Evolutionary conservation across 1,284 basidiomycete genomes (phyloP).

Genomic region (Psilocybe mexicana): DNA sequence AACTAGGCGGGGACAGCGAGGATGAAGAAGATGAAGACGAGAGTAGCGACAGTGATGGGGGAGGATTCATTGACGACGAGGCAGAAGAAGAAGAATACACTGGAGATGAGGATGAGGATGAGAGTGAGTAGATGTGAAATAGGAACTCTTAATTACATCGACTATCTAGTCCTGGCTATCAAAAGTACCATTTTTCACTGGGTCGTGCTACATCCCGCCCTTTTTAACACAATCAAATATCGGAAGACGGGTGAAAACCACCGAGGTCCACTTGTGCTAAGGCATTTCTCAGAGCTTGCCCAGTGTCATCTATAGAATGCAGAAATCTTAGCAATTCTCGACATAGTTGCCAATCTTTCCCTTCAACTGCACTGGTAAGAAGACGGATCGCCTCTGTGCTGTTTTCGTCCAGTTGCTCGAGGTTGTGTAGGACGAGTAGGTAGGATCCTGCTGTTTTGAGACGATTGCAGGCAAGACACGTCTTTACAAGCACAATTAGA

Average conservation of each 20-base stretch:
- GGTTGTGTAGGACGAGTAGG: slow-evolving; percentile 89
- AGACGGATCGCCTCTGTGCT: slow-evolving; percentile 79
- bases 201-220: neutral
- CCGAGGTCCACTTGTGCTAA: slow-evolving; percentile 44
- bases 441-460: slow-evolving; percentile 93
- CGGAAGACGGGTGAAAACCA: neutral
- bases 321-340: slow-evolving; percentile 91
- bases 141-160: neutral
- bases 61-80: slow-evolving; percentile 72
- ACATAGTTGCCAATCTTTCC: slow-evolving; percentile 80
- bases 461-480: slow-evolving; percentile 73
- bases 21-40: slow-evolving; percentile 52
- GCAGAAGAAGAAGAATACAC: slow-evolving; percentile 72
- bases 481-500: slow-evolving; percentile 39
- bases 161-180: neutral
- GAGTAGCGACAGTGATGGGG: slow-evolving; percentile 49
- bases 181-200: neutral
- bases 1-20: slow-evolving; percentile 59
- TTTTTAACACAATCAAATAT: neutral
- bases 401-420: slow-evolving; percentile 86
- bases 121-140: slow-evolving; percentile 4
- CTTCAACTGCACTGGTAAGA: slow-evolving; percentile 70
- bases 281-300: slow-evolving; percentile 66
- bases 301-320: slow-evolving; percentile 87
- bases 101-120: slow-evolving; percentile 52